Evolutionary conservation across 768 basidiomycete species (phyloP).

Genomic region (Russula lepida): DNA sequence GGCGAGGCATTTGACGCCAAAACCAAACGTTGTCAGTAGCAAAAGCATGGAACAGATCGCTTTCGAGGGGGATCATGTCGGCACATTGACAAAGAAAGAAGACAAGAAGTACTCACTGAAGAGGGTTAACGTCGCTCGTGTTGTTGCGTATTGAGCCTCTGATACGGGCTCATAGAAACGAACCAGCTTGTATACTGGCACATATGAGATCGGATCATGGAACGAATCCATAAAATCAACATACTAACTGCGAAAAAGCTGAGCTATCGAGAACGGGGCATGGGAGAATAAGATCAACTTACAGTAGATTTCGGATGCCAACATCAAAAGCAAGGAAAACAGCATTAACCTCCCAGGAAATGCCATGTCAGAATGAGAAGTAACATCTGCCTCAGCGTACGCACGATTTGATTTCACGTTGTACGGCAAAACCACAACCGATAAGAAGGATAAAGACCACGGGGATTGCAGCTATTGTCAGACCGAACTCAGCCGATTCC

Average conservation of each 20-base stretch:
- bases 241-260: constrained; percentile 8
- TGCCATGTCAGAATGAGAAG: constrained; percentile 7
- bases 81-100: not conserved
- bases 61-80: constrained; percentile 26
- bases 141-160: constrained; percentile 49
- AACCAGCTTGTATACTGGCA: constrained; percentile 72
- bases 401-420: constrained; percentile 74
- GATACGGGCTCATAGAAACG: constrained; percentile 68
- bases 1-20: constrained; percentile 70
- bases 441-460: constrained; percentile 61
- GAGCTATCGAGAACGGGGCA: not conserved
- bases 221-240: not conserved
- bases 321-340: constrained; percentile 63
- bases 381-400: constrained; percentile 17
- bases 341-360: constrained; percentile 52
- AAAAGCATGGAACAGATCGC: constrained; percentile 72
- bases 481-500: constrained; percentile 66
- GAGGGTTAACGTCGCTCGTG: constrained; percentile 67
- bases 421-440: constrained; percentile 59
- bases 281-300: constrained; percentile 26
- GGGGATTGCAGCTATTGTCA: constrained; percentile 79
- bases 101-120: constrained; percentile 51
- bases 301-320: constrained; percentile 73
- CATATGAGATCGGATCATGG: not conserved
- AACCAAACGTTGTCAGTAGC: constrained; percentile 60